Percentiles rank a stretch among this genome's conserved stretches.
These are phyloP conservation scores for Populus hybrid DNA, from an alignment of 441 rosid species.

Conservation along the genomic window DNA sequence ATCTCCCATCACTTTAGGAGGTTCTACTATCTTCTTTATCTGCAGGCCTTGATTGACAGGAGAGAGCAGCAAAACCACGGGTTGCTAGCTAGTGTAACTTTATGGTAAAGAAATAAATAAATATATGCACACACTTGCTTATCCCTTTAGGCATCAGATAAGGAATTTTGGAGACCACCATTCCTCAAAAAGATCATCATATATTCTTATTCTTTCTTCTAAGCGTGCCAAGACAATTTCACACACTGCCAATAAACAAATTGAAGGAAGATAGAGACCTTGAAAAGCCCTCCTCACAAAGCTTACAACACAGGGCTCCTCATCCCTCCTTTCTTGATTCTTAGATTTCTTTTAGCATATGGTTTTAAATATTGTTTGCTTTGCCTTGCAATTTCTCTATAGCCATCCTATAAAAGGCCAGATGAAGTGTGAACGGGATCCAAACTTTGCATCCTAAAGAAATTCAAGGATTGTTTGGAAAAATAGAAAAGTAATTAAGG, in stretches of 20 bases:
- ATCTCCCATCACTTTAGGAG: constrained; percentile 13
- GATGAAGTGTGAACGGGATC: constrained; percentile 33
- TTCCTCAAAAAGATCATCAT: not conserved
- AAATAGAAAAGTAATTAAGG: not conserved
- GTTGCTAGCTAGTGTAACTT: not conserved
- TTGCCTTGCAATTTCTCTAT: not conserved
- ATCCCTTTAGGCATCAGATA: constrained; percentile 19
- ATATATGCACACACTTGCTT: not conserved
- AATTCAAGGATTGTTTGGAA: not conserved
- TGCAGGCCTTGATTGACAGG: constrained; percentile 12
- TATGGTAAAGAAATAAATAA: not conserved
- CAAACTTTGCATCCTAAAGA: constrained; percentile 19
- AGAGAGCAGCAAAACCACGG: constrained; percentile 15
- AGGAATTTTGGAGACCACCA: constrained; percentile 31
- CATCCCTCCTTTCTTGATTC: not conserved
- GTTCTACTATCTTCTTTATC: constrained; percentile 12
- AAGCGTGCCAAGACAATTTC: constrained; percentile 28
- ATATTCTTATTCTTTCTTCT: constrained; percentile 37
- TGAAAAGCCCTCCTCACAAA: constrained; percentile 12
- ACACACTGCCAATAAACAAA: constrained; percentile 19
- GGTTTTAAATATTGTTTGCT: not conserved
- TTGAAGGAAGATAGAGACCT: constrained; percentile 5
- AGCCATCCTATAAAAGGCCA: constrained; percentile 14
- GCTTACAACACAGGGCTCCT: not conserved
- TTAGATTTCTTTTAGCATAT: not conserved